Evolutionary conservation across 345 rosid genomes (phyloP), one percentile per base, ranked within the genome.

Genomic region (Camelina sativa): DNA sequence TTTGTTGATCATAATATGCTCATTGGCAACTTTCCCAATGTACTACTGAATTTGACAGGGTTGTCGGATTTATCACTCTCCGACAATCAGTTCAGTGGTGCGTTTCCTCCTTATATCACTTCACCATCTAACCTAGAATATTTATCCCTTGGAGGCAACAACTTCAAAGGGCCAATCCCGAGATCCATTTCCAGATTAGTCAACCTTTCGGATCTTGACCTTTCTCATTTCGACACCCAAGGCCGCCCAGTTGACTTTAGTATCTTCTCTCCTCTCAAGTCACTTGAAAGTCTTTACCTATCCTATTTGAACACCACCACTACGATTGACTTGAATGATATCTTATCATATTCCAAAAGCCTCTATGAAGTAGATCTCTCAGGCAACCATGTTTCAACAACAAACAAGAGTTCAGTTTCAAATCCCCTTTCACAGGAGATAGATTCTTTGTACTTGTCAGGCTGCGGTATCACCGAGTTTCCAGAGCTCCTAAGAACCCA

Each of bases 1-100:
- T 0, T 0, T 34, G 1, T 34, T 35, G 0, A 0, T 8, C 8
- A 0, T 0, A 59, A 16, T 5, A 17, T 8, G 44, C 44, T 59
- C 44, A 1, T 28, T 83, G 90, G 46, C 0, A 17, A 17, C 0
- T 0, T 59, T 35, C 64, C 64, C 8, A 16, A 1, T 11, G 15
- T 1, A 1, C 15, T 59, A 4, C 5, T 59, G 8, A 59, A 59
- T 9, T 4, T 59, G 64, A 59, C 15, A 11, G 8, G 9, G 46
- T 37, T 59, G 64, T 16, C 8, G 8, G 0, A 0, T 0, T 35
- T 59, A 59, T 20, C 22, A 20, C 22, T 60, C 25, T 30, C 34
- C 6, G 6, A 1, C 9, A 59, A 59, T 59, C 25, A 35, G 12
- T 57, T 13, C 61, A 56, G 9, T 12, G 61, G 61, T 19, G 2